These are phyloP conservation scores for Gaeumannomyces sp. DNA, from an alignment of 2,329 filamentous ascomycete genomes.

Conservation along the genomic window DNA sequence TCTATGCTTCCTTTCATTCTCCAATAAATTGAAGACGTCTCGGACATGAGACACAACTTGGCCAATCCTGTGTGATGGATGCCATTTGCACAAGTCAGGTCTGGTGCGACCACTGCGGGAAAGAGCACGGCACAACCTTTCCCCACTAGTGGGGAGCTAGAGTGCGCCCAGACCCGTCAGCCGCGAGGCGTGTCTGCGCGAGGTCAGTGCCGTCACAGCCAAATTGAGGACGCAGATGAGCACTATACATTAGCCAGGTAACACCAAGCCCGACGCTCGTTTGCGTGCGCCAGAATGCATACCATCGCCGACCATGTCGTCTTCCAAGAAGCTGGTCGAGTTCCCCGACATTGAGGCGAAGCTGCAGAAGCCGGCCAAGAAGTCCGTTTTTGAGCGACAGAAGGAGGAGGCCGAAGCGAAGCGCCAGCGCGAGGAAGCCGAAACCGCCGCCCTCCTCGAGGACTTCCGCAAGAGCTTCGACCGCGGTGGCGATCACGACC, in stretches of 20 bases:
- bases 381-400: constrained; percentile 82
- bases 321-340: constrained; percentile 40
- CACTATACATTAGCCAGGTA: neutral
- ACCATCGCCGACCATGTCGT: constrained; percentile 33
- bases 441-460: constrained; percentile 79
- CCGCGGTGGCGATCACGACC: constrained; percentile 47
- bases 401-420: constrained; percentile 88
- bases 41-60: neutral
- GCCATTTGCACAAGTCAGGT: neutral
- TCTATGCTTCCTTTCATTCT: neutral
- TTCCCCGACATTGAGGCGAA: constrained; percentile 74
- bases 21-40: neutral
- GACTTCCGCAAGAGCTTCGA: constrained; percentile 82
- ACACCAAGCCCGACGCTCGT: neutral
- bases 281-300: neutral
- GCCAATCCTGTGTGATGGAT: neutral
- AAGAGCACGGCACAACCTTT: too few relatives aligned
- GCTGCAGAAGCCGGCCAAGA: constrained; percentile 72
- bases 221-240: neutral
- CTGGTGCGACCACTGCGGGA: neutral
- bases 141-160: neutral
- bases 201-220: neutral
- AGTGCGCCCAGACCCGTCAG: neutral
- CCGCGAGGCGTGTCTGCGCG: neutral
- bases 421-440: constrained; percentile 73